Conservation (phyloP, 73 alveolate species). For the Paramecium bursaria region DNA sequence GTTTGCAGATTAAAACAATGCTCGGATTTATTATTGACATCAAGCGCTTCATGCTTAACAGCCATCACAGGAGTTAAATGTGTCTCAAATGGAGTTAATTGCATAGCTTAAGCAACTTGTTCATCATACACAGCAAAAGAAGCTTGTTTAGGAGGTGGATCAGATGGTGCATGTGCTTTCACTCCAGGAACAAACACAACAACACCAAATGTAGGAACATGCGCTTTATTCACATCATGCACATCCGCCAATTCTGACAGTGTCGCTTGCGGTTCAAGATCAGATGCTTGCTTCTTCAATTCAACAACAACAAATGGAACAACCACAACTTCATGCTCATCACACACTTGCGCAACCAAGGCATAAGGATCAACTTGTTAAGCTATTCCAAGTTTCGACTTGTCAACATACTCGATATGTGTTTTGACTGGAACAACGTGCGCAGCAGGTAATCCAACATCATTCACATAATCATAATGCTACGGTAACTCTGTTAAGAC, state of each 20-base stretch:
- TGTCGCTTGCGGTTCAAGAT: not conserved
- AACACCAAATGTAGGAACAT: constrained; percentile 2
- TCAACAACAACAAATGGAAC: not conserved
- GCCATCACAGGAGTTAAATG: no score
- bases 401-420: not conserved
- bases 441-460: constrained; percentile 15
- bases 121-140: constrained; percentile 1
- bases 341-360: not conserved
- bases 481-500: not conserved
- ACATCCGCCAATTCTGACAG: not conserved
- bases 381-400: constrained; percentile 40
- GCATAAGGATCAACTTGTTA: constrained; percentile 34
- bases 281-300: not conserved
- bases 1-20: constrained; percentile 42
- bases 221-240: constrained; percentile 4
- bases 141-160: constrained; percentile 37
- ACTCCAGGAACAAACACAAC: not conserved
- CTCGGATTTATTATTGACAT: not conserved
- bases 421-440: not conserved
- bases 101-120: constrained; percentile 24
- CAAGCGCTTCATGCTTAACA: no score
- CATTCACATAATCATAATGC: not conserved
- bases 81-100: constrained; percentile 38
- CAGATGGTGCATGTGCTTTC: constrained; percentile 44
- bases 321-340: not conserved